Conservation (phyloP, 2,329 filamentous ascomycete genomes). For the Alternaria brassicae region DNA sequence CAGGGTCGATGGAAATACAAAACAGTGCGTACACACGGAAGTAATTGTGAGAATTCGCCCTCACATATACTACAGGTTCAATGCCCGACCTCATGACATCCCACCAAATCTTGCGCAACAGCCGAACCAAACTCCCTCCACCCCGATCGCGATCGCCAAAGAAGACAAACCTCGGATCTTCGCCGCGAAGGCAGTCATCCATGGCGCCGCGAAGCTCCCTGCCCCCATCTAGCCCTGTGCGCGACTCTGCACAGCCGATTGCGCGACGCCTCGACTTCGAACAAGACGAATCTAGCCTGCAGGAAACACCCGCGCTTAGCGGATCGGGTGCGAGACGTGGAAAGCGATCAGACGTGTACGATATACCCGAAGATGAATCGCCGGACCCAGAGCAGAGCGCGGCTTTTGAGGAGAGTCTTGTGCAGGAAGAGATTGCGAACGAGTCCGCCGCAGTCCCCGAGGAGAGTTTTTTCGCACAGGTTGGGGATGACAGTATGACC, state of each 20-base stretch:
- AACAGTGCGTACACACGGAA: constrained; percentile 60
- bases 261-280: constrained; percentile 65
- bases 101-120: constrained; percentile 56
- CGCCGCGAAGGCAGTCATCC: constrained; percentile 67
- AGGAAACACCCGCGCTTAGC: constrained; percentile 44
- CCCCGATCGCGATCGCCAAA: constrained; percentile 65
- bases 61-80: constrained; percentile 50
- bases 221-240: constrained; percentile 35
- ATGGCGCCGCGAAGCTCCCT: constrained; percentile 62
- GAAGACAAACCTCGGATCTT: constrained; percentile 66
- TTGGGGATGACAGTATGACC: constrained; percentile 39
- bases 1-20: constrained; percentile 68
- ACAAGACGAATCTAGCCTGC: constrained; percentile 48
- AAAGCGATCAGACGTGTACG: constrained; percentile 41
- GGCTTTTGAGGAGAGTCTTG: constrained; percentile 42
- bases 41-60: constrained; percentile 1
- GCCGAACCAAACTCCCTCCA: constrained; percentile 56
- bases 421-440: constrained; percentile 42
- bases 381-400: constrained; percentile 36
- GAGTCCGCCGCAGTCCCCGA: constrained; percentile 34
- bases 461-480: constrained; percentile 38
- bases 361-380: constrained; percentile 41
- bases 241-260: constrained; percentile 50
- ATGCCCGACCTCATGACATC: constrained; percentile 58
- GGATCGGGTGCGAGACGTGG: constrained; percentile 43